These are phyloP conservation scores for Clonostachys solani DNA, from an alignment of 2,329 filamentous ascomycete genomes.

Conservation along the genomic window DNA sequence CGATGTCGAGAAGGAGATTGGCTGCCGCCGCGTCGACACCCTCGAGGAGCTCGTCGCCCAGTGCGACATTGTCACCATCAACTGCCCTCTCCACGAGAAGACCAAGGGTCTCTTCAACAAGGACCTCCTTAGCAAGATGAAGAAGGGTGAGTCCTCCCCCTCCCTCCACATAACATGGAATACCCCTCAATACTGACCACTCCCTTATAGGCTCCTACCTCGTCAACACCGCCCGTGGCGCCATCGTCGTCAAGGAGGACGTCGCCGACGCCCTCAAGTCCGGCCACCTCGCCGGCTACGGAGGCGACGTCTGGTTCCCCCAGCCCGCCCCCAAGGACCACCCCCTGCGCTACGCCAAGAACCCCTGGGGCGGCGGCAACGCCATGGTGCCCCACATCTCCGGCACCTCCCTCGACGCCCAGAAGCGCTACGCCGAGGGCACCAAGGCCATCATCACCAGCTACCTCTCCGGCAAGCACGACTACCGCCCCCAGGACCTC, in stretches of 20 bases:
- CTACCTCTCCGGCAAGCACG: constrained; percentile 82
- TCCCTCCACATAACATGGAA: not conserved
- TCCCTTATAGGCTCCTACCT: constrained; percentile 72
- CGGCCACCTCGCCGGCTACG: constrained; percentile 88
- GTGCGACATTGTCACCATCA: constrained; percentile 98
- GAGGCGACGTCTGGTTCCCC: constrained; percentile 92
- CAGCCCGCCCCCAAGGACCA: constrained; percentile 95
- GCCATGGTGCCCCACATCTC: constrained; percentile 99
- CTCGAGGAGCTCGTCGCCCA: constrained; percentile 92
- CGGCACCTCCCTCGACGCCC: constrained; percentile 95
- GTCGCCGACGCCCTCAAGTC: constrained; percentile 89
- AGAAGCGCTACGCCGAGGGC: constrained; percentile 85
- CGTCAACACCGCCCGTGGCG: constrained; percentile 96
- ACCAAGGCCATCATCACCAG: constrained; percentile 86
- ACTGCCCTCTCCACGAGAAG: constrained; percentile 99
- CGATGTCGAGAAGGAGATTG: constrained; percentile 92
- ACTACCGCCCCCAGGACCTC: constrained; percentile 87
- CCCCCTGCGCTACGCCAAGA: constrained; percentile 86
- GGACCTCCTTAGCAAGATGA: constrained; percentile 98
- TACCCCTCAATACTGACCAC: not conserved
- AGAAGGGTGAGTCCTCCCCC: constrained; percentile 62
- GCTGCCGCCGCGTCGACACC: constrained; percentile 79
- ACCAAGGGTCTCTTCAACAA: constrained; percentile 97
- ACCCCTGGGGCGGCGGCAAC: constrained; percentile 94
- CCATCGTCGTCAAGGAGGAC: constrained; percentile 99